Conservation (phyloP, 805 yeast species). For the Komagataella pseudopastoris region DNA sequence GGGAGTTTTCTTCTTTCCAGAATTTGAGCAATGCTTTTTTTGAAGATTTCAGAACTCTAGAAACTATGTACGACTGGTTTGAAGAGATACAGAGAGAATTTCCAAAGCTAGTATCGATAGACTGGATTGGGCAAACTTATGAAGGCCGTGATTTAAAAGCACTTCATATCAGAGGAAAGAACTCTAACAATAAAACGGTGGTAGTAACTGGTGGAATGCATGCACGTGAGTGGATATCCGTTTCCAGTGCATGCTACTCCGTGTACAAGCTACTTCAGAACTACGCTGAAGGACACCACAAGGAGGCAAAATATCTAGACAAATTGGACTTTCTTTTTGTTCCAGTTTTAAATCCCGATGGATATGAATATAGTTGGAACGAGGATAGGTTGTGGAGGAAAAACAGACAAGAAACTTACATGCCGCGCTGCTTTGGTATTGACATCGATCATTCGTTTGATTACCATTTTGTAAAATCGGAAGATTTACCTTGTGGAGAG, state of each 20-base stretch:
- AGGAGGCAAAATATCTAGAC: constrained; percentile 33
- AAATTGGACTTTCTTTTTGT: constrained; percentile 60
- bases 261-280: constrained; percentile 32
- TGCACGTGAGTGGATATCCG: constrained; percentile 84
- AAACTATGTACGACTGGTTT: constrained; percentile 62
- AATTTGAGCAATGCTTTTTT: constrained; percentile 30
- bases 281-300: constrained; percentile 24
- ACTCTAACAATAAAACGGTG: constrained; percentile 32
- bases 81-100: constrained; percentile 44
- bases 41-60: constrained; percentile 51
- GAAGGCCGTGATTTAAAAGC: constrained; percentile 66
- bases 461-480: constrained; percentile 52
- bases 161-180: constrained; percentile 21
- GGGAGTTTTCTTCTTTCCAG: not conserved
- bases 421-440: constrained; percentile 62
- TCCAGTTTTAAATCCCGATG: constrained; percentile 87
- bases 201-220: constrained; percentile 78
- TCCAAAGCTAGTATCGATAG: constrained; percentile 50
- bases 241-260: constrained; percentile 51
- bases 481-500: constrained; percentile 68
- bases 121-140: constrained; percentile 59
- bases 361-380: constrained; percentile 75
- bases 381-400: constrained; percentile 79
- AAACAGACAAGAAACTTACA: constrained; percentile 64
- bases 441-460: constrained; percentile 81